phyloP scores from a whole-genome alignment of 371 early-diverging fungal genomes.

The Mucor velutinosus region DNA sequence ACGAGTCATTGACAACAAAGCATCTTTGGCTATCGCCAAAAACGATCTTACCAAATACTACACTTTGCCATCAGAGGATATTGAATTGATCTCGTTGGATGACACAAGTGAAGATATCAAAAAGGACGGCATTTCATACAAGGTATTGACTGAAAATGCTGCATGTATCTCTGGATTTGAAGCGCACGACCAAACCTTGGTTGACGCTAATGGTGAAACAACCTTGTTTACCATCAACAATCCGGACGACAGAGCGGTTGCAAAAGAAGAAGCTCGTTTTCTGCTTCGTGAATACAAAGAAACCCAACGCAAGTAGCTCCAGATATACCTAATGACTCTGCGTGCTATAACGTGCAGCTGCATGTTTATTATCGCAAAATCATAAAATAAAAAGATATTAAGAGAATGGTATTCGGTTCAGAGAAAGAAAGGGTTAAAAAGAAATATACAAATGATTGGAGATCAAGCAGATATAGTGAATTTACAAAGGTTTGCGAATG shows the following conservation, averaged over 20 bases:
- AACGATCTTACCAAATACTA: conserved; percentile 10
- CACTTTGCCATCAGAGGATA: background rate
- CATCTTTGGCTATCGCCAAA: conserved; percentile 1
- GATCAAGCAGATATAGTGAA: background rate
- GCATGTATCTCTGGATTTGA: conserved; percentile 2
- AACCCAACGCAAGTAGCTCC: background rate
- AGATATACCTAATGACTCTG: background rate
- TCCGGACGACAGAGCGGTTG: background rate
- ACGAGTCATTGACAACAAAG: conserved; percentile 66
- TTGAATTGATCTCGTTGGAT: background rate
- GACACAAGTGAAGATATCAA: background rate
- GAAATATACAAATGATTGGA: background rate
- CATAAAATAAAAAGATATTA: background rate
- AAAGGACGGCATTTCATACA: conserved; percentile 3
- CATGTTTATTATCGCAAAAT: background rate
- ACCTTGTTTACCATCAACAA: background rate
- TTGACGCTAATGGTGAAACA: background rate
- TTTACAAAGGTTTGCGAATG: background rate
- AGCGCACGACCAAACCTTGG: background rate
- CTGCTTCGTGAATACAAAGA: background rate
- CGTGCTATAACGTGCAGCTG: background rate
- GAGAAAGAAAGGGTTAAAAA: background rate
- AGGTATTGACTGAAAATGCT: background rate
- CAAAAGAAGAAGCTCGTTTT: background rate
- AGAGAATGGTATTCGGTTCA: background rate